phyloP scores from a whole-genome alignment of 2,329 filamentous ascomycete genomes.

The Exophiala phaeomuriformis region DNA sequence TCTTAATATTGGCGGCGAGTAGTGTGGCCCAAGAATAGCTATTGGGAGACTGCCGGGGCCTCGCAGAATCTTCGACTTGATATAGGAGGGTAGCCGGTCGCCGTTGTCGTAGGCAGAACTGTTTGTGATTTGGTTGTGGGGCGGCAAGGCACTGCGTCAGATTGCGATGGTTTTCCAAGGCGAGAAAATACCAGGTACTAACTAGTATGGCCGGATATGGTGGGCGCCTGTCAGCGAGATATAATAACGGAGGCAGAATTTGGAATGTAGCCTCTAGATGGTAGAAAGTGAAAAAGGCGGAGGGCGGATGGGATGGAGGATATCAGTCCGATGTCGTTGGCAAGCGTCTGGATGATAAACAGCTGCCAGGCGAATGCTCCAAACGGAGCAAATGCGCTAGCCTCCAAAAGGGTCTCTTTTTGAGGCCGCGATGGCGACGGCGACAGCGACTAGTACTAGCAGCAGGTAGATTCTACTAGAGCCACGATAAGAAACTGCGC shows the following conservation, averaged over 20 bases:
- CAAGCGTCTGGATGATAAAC: not conserved
- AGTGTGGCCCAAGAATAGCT: not conserved
- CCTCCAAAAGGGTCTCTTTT: no score
- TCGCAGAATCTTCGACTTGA: slow-evolving; percentile 2
- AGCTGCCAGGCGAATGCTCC: not conserved
- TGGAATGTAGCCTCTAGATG: no score
- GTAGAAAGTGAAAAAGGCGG: not conserved
- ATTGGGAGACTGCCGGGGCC: not conserved
- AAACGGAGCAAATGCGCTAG: not conserved
- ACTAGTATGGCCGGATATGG: not conserved
- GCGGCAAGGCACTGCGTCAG: not conserved
- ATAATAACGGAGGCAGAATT: not conserved
- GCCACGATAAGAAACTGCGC: no score
- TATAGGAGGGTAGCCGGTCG: not conserved
- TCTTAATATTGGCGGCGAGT: not conserved
- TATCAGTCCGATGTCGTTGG: not conserved
- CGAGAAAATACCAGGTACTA: no score
- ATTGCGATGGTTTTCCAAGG: not conserved
- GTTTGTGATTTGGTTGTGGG: not conserved
- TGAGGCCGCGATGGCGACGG: not conserved
- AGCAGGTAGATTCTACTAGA: no score
- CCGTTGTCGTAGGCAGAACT: not conserved
- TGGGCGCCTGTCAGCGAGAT: not conserved
- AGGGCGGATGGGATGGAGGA: not conserved
- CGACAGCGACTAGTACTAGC: not conserved